These are phyloP conservation scores for Escovopsis weberi DNA, from an alignment of 2,329 filamentous ascomycete genomes.

Conservation along the genomic window DNA sequence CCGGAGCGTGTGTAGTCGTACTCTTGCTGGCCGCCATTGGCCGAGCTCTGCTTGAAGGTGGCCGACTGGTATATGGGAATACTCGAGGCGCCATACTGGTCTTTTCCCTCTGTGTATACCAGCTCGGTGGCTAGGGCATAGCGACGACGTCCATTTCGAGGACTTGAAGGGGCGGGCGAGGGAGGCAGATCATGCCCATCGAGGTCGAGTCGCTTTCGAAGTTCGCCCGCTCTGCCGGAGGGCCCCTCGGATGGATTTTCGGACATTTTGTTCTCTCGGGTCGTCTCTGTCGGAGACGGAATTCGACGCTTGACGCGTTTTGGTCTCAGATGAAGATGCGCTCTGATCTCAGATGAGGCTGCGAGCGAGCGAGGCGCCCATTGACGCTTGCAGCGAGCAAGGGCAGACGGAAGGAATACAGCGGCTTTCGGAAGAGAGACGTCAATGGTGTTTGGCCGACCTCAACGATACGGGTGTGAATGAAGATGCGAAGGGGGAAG, in stretches of 20 bases:
- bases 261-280: constrained; percentile 11
- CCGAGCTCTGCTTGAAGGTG: constrained; percentile 88
- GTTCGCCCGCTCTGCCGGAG: constrained; percentile 17
- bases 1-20: constrained; percentile 98
- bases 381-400: too few relatives aligned
- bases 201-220: constrained; percentile 51
- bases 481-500: too few relatives aligned
- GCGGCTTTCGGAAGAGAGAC: too few relatives aligned
- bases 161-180: constrained; percentile 85
- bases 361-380: too few relatives aligned
- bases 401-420: too few relatives aligned
- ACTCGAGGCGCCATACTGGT: constrained; percentile 94
- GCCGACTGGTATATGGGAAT: constrained; percentile 97
- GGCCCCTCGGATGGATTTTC: constrained; percentile 13
- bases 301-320: not conserved
- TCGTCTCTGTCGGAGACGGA: not conserved
- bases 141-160: constrained; percentile 61
- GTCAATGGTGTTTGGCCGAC: too few relatives aligned
- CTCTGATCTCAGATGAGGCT: too few relatives aligned
- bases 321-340: too few relatives aligned
- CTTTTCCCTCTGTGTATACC: constrained; percentile 88
- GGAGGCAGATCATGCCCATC: constrained; percentile 78
- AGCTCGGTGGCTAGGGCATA: constrained; percentile 94
- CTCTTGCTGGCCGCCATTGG: constrained; percentile 63
- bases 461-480: too few relatives aligned